A percentile compares a stretch with the other conserved stretches of the same genome.
These are phyloP conservation scores for Leccinum incarnatum DNA, from an alignment of 768 basidiomycete genomes.

Conservation along the genomic window DNA sequence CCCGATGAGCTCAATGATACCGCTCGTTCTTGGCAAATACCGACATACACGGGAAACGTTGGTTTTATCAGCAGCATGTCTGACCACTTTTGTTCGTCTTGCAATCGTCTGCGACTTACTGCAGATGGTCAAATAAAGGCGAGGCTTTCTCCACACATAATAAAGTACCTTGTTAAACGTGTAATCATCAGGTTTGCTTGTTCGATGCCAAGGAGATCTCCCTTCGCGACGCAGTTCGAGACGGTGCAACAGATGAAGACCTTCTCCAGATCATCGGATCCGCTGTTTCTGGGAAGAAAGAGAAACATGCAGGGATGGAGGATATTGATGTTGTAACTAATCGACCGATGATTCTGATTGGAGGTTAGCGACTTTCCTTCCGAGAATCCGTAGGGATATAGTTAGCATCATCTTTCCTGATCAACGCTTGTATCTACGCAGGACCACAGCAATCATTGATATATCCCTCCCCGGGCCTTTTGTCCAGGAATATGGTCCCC, in stretches of 20 bases:
- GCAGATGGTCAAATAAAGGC: conserved; percentile 91
- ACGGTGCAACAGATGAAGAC: conserved; percentile 60
- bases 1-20: conserved; percentile 75
- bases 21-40: conserved; percentile 75
- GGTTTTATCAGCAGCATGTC: conserved; percentile 96
- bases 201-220: conserved; percentile 86
- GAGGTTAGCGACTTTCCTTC: conserved; percentile 68
- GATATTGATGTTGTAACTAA: conserved; percentile 73
- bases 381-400: conserved; percentile 17
- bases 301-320: conserved; percentile 84
- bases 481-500: not conserved
- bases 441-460: conserved; percentile 11
- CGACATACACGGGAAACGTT: conserved; percentile 64
- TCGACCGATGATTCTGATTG: conserved; percentile 90
- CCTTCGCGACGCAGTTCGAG: conserved; percentile 70
- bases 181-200: conserved; percentile 64
- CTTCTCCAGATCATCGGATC: conserved; percentile 57
- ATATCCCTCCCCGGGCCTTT: not conserved
- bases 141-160: conserved; percentile 3
- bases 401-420: conserved; percentile 22
- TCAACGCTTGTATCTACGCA: conserved; percentile 22
- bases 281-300: conserved; percentile 71
- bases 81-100: conserved; percentile 85
- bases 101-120: conserved; percentile 82
- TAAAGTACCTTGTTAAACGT: not conserved